phyloP scores from a whole-genome alignment of 176 grass and related monocot genomes.

The Musa acuminata region DNA sequence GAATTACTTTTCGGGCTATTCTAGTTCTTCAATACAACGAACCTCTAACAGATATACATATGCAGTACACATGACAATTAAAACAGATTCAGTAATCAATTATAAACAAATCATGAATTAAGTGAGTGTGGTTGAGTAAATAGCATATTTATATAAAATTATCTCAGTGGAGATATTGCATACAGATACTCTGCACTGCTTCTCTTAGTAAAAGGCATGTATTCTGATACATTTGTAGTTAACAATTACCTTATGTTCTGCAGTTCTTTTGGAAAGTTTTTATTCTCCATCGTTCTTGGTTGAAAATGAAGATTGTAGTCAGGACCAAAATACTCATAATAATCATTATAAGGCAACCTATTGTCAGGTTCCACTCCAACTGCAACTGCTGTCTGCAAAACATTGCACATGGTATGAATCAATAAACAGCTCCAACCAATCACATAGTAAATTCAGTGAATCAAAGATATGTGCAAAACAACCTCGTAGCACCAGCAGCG shows the following conservation, averaged over 20 bases:
- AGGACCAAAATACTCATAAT: conserved; percentile 26
- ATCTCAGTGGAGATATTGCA: no score
- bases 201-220: background rate
- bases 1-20: background rate
- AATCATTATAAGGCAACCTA: conserved; percentile 19
- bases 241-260: conserved; percentile 16
- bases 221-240: background rate
- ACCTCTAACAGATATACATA: background rate
- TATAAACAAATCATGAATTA: background rate
- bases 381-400: conserved; percentile 24
- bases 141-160: no score
- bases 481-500: conserved; percentile 24
- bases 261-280: conserved; percentile 14
- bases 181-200: no score
- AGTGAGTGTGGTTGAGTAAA: background rate
- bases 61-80: background rate
- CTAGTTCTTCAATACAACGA: background rate
- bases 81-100: background rate
- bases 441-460: background rate
- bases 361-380: conserved; percentile 21
- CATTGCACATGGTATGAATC: background rate
- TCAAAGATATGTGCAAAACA: background rate
- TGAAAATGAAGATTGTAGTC: conserved; percentile 22
- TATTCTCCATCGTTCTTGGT: conserved; percentile 16
- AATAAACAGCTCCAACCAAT: background rate